Evolutionary conservation across 2,329 filamentous ascomycete genomes (phyloP).

Genomic region (Claviceps capensis): DNA sequence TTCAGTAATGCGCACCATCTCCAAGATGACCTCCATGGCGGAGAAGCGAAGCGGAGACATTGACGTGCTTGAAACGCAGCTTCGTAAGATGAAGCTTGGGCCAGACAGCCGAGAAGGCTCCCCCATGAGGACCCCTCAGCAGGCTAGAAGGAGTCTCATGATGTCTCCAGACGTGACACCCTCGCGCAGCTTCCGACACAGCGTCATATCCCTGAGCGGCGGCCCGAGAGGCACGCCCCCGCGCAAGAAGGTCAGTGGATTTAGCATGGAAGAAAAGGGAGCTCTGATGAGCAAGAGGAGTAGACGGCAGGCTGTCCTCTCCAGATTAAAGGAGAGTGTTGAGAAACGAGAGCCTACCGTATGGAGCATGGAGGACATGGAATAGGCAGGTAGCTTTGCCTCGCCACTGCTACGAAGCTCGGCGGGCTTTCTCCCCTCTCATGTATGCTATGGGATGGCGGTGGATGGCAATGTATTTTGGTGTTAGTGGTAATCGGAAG

Average conservation of each 20-base stretch:
- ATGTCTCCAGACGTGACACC: slow-evolving; percentile 31
- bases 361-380: slow-evolving; percentile 35
- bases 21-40: slow-evolving; percentile 83
- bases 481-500: too few species aligned
- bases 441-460: slow-evolving; percentile 13
- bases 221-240: slow-evolving; percentile 31
- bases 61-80: slow-evolving; percentile 75
- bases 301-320: slow-evolving; percentile 38
- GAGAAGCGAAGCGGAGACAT: slow-evolving; percentile 86
- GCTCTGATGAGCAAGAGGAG: slow-evolving; percentile 39
- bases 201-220: slow-evolving; percentile 26
- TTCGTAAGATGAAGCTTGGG: slow-evolving; percentile 55
- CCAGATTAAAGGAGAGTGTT: slow-evolving; percentile 35
- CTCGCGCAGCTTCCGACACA: slow-evolving; percentile 27
- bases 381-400: slow-evolving; percentile 13
- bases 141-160: slow-evolving; percentile 22
- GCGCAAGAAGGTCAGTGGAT: slow-evolving; percentile 49
- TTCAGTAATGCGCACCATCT: slow-evolving; percentile 79
- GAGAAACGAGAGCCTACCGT: slow-evolving; percentile 36
- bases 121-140: slow-evolving; percentile 24
- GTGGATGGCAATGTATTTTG: background rate
- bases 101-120: slow-evolving; percentile 30
- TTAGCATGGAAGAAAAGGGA: slow-evolving; percentile 43
- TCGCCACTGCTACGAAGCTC: background rate
- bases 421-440: background rate